A percentile compares a stretch with the other conserved stretches of the same genome.
Conservation (phyloP, 2,329 filamentous ascomycete genomes). For the Aureobasidium sp. region DNA sequence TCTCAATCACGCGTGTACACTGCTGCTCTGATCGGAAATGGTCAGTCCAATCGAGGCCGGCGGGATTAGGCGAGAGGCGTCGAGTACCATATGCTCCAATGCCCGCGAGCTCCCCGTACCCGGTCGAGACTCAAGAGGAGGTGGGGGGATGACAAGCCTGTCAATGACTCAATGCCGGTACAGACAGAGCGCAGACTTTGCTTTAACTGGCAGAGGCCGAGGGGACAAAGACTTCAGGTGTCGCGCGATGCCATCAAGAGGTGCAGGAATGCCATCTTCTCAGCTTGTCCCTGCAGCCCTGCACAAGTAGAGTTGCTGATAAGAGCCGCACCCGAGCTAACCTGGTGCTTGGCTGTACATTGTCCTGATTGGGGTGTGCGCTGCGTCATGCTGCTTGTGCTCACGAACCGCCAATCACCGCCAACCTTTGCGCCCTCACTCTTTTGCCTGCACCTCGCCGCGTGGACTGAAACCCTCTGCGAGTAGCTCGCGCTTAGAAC, state of each 20-base stretch:
- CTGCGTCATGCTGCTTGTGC: background rate
- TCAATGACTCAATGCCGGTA: background rate
- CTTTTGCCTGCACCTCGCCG: background rate
- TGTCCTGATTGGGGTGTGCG: background rate
- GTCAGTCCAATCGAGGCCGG: background rate
- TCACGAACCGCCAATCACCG: background rate
- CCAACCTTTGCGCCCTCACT: background rate
- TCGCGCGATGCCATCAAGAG: background rate
- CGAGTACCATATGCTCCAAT: slow-evolving; percentile 5
- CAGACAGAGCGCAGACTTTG: background rate
- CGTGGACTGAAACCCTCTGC: background rate
- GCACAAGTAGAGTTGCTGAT: background rate
- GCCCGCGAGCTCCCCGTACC: background rate
- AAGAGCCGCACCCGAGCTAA: slow-evolving; percentile 2
- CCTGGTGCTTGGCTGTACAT: background rate
- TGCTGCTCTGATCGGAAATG: background rate
- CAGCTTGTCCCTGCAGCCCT: background rate
- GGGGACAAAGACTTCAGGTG: background rate
- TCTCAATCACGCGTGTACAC: background rate
- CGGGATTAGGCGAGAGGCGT: background rate
- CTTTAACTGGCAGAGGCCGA: background rate
- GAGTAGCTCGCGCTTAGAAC: background rate
- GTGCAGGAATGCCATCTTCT: background rate
- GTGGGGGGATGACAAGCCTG: background rate
- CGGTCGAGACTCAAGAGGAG: background rate